These are phyloP conservation scores for Nicotiana sylvestris DNA, from an alignment of 257 asterid species.

Conservation along the genomic window DNA sequence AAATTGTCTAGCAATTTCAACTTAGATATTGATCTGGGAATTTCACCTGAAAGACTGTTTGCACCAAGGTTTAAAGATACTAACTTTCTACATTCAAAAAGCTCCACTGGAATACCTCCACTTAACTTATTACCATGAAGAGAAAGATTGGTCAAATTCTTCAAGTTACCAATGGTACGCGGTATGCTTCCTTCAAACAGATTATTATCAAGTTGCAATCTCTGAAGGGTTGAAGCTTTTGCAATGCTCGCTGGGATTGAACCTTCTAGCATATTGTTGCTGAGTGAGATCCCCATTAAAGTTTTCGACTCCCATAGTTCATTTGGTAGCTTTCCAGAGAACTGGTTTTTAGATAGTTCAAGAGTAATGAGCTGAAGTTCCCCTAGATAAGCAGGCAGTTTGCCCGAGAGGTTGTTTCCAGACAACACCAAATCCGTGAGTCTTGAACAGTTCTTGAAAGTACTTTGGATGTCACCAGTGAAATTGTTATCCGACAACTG, in stretches of 20 bases:
- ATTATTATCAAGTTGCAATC: constrained; percentile 60
- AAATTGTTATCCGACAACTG: constrained; percentile 50
- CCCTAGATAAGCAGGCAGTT: constrained; percentile 63
- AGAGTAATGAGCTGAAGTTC: constrained; percentile 46
- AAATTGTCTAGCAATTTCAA: constrained; percentile 62
- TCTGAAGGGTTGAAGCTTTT: constrained; percentile 30
- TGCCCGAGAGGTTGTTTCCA: constrained; percentile 51
- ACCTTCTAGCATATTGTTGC: constrained; percentile 52
- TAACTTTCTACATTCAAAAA: constrained; percentile 57
- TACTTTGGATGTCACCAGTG: constrained; percentile 43
- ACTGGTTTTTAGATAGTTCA: constrained; percentile 52
- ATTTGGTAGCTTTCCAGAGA: constrained; percentile 59
- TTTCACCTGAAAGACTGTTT: constrained; percentile 46
- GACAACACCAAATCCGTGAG: constrained; percentile 57
- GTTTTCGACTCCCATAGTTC: constrained; percentile 63
- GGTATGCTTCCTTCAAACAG: constrained; percentile 60
- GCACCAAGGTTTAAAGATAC: constrained; percentile 63
- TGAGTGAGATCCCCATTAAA: constrained; percentile 47
- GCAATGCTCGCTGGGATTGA: constrained; percentile 33
- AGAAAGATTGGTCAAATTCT: constrained; percentile 67
- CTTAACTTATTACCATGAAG: constrained; percentile 55
- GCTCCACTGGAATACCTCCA: constrained; percentile 59
- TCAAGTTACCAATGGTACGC: constrained; percentile 44
- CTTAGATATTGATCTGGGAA: constrained; percentile 49
- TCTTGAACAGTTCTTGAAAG: constrained; percentile 42